Conservation (phyloP, 345 rosid genomes). For the Lumnitzera littorea region DNA sequence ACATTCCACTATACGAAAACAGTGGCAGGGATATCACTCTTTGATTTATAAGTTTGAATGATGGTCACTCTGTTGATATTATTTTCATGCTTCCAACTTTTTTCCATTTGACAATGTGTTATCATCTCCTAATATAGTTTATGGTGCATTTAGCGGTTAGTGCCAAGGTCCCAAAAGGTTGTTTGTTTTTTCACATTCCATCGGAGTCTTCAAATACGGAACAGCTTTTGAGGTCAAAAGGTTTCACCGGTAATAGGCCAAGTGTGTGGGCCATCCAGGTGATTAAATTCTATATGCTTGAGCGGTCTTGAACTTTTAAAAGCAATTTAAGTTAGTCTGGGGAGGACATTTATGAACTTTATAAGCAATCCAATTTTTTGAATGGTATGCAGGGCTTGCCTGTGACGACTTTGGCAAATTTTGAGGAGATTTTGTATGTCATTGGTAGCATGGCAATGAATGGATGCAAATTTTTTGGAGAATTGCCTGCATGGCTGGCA, state of each 20-base stretch:
- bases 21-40: too few relatives aligned
- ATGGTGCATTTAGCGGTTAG: conserved; percentile 60
- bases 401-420: conserved; percentile 45
- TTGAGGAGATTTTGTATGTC: conserved; percentile 50
- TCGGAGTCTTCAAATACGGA: conserved; percentile 38
- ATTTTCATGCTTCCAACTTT: not conserved
- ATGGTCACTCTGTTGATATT: not conserved
- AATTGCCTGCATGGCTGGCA: conserved; percentile 53
- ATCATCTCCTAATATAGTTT: conserved; percentile 11
- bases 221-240: conserved; percentile 40
- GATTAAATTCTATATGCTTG: not conserved
- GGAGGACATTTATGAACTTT: not conserved
- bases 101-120: conserved; percentile 4
- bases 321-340: not conserved
- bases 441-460: conserved; percentile 60
- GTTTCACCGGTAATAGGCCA: conserved; percentile 66
- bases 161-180: conserved; percentile 67
- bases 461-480: conserved; percentile 62
- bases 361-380: not conserved
- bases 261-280: conserved; percentile 94
- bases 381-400: conserved; percentile 53
- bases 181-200: conserved; percentile 70
- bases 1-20: too few relatives aligned
- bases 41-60: too few relatives aligned
- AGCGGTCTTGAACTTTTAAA: not conserved